Conservation (phyloP, 495 filamentous ascomycete species). For the Podospora pseudocomata region DNA sequence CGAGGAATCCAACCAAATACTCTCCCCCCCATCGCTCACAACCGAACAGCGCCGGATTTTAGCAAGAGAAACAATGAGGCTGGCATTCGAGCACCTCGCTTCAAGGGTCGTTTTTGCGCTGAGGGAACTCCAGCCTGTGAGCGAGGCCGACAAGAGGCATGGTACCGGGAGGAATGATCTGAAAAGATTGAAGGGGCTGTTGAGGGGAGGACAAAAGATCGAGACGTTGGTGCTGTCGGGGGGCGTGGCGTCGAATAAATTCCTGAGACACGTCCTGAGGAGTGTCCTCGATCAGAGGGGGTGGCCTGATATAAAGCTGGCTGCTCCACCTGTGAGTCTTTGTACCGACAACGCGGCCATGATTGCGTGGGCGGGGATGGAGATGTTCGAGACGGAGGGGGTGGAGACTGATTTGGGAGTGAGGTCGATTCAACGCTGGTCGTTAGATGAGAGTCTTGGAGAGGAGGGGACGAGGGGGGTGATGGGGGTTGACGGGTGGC, state of each 20-base stretch:
- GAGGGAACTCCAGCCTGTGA: constrained; percentile 11
- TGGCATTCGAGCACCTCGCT: constrained; percentile 86
- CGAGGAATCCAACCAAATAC: neutral
- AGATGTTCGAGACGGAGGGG: constrained; percentile 78
- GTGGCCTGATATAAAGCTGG: constrained; percentile 56
- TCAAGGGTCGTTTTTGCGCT: constrained; percentile 68
- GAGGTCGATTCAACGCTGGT: constrained; percentile 68
- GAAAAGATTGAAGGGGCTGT: neutral
- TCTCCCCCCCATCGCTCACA: neutral
- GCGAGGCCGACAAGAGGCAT: neutral
- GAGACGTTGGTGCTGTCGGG: constrained; percentile 76
- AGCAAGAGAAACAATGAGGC: constrained; percentile 66
- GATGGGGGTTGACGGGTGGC: constrained; percentile 40
- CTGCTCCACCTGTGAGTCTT: constrained; percentile 67
- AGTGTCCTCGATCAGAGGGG: constrained; percentile 60
- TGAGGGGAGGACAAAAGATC: constrained; percentile 26
- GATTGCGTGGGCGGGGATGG: constrained; percentile 91
- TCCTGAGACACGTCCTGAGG: constrained; percentile 64
- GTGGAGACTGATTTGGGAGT: constrained; percentile 60
- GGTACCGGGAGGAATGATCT: neutral
- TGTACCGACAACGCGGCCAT: constrained; percentile 98
- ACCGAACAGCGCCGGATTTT: constrained; percentile 56
- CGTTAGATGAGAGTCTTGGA: constrained; percentile 56
- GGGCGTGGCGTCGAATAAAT: constrained; percentile 82
- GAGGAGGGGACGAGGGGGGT: constrained; percentile 48